phyloP scores from a whole-genome alignment of 345 rosid species.

The Zanthoxylum bungeanum region DNA sequence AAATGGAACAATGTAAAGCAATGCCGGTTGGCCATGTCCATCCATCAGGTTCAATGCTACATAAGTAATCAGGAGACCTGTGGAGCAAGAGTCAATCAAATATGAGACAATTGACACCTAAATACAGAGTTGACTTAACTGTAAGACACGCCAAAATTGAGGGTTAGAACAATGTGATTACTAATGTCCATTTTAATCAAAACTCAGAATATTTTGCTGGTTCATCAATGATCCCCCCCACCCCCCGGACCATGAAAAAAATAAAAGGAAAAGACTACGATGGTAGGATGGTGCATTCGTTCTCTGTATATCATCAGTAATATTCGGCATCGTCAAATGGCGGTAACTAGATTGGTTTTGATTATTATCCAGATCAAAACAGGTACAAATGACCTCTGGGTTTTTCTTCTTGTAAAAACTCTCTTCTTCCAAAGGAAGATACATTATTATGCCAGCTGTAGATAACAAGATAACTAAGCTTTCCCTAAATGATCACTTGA shows the following conservation, averaged over 20 bases:
- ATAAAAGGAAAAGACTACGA: not conserved
- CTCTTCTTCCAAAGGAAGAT: not conserved
- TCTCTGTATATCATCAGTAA: not conserved
- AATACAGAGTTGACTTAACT: not conserved
- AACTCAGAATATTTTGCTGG: not conserved
- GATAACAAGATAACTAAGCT: too few relatives aligned
- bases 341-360: not conserved
- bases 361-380: not conserved
- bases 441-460: not conserved
- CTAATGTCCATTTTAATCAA: not conserved
- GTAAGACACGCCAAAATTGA: not conserved
- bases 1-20: constrained; percentile 95
- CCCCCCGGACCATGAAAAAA: not conserved
- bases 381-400: not conserved
- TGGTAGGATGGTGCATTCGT: not conserved
- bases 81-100: not conserved
- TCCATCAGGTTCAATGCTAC: constrained; percentile 96
- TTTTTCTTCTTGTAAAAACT: not conserved
- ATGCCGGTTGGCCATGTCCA: constrained; percentile 97
- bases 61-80: constrained; percentile 92
- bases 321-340: not conserved
- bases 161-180: not conserved
- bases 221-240: not conserved
- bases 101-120: not conserved
- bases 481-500: not conserved